Evolutionary conservation across 2,329 filamentous ascomycete genomes (phyloP).

Genomic region (Diplodia intermedia): DNA sequence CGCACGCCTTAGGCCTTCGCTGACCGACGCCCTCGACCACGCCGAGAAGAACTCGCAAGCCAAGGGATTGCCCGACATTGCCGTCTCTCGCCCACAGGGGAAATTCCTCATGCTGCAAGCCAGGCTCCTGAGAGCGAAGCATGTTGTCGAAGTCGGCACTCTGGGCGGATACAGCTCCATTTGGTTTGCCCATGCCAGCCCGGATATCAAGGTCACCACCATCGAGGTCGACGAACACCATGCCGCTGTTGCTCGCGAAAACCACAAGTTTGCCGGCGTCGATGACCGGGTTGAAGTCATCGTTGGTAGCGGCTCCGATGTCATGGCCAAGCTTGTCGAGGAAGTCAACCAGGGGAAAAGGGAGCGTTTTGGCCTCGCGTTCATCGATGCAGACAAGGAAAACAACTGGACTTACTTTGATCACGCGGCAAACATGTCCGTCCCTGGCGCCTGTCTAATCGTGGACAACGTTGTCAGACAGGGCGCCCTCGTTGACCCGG

Average conservation of each 20-base stretch:
- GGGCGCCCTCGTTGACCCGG: conserved; percentile 46
- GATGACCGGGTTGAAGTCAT: conserved; percentile 54
- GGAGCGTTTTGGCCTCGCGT: conserved; percentile 57
- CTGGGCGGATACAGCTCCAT: conserved; percentile 63
- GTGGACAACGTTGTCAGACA: conserved; percentile 60
- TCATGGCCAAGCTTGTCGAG: conserved; percentile 49
- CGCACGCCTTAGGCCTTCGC: conserved; percentile 36
- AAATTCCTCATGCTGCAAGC: conserved; percentile 47
- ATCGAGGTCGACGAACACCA: conserved; percentile 59
- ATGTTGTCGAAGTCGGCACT: conserved; percentile 61
- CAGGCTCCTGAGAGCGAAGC: conserved; percentile 40
- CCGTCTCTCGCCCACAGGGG: conserved; percentile 45
- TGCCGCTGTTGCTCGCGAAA: conserved; percentile 56
- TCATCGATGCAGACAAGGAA: conserved; percentile 61
- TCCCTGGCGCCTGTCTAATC: conserved; percentile 53
- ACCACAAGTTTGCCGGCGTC: conserved; percentile 52
- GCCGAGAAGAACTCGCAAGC: conserved; percentile 38
- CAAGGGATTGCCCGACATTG: conserved; percentile 45
- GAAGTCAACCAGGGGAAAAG: conserved; percentile 51
- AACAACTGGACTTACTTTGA: conserved; percentile 61
- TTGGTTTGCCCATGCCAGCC: conserved; percentile 56
- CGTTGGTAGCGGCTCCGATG: conserved; percentile 55
- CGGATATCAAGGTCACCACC: conserved; percentile 54
- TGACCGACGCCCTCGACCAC: conserved; percentile 34
- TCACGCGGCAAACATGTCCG: conserved; percentile 49